phyloP scores from a whole-genome alignment of 495 filamentous ascomycete genomes.

The Chaetomidium leptoderma region DNA sequence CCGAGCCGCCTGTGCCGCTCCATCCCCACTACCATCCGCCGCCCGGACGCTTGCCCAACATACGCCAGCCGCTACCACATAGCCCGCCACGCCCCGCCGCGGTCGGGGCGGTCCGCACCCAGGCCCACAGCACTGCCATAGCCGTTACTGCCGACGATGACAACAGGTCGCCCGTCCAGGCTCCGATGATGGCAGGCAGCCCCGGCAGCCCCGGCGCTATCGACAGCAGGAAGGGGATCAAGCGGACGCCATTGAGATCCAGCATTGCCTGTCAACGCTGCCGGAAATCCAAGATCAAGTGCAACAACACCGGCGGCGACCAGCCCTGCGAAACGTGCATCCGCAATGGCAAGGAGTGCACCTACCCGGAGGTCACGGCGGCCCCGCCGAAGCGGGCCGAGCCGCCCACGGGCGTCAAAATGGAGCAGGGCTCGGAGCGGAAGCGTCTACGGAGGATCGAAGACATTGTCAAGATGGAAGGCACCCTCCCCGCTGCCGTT shows the following conservation, averaged over 20 bases:
- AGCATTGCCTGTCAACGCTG: slow-evolving; percentile 77
- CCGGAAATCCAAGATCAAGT: slow-evolving; percentile 79
- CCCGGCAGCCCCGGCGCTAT: slow-evolving; percentile 28
- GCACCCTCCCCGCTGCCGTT: slow-evolving; percentile 27
- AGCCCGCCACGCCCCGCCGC: slow-evolving; percentile 28
- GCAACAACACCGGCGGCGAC: slow-evolving; percentile 65
- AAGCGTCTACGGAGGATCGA: slow-evolving; percentile 58
- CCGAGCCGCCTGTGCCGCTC: slow-evolving; percentile 16
- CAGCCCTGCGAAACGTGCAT: slow-evolving; percentile 73
- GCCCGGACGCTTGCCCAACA: slow-evolving; percentile 23
- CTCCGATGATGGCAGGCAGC: slow-evolving; percentile 29
- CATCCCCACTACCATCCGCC: slow-evolving; percentile 7
- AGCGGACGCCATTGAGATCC: slow-evolving; percentile 61
- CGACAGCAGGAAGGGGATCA: slow-evolving; percentile 46
- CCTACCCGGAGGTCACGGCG: slow-evolving; percentile 62
- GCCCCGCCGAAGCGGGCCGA: slow-evolving; percentile 55
- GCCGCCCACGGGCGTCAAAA: slow-evolving; percentile 45
- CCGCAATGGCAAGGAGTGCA: slow-evolving; percentile 69
- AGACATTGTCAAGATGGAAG: slow-evolving; percentile 41
- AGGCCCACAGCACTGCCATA: slow-evolving; percentile 1
- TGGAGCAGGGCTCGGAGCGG: slow-evolving; percentile 58
- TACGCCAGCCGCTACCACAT: slow-evolving; percentile 30
- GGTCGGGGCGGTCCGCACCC: slow-evolving; percentile 22
- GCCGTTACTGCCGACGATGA: slow-evolving; percentile 26
- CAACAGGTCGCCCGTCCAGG: slow-evolving; percentile 14